Evolutionary conservation across 768 basidiomycete genomes (phyloP), one percentile per base, ranked within the genome.

Genomic region (Kwoniella sp.): DNA sequence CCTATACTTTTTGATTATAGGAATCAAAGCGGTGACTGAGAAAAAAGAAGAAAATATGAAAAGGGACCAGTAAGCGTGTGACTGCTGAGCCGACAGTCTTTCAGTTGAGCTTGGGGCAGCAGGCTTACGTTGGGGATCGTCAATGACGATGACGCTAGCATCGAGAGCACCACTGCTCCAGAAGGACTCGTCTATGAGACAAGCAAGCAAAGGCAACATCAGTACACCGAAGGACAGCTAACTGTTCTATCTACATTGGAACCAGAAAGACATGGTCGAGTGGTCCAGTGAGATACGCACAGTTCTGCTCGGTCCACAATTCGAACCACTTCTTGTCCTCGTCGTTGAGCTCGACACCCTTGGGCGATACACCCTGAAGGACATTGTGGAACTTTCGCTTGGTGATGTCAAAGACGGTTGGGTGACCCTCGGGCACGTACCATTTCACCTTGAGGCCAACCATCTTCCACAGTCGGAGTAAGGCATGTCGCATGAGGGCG

Each of bases 401-500:
- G 68, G 92, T 94, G 65, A 90, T 92, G 68, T 92, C 87, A 85
- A 94, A 95, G 40, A 95, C 90, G 67, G 85, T 86, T 1, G 92
- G 92, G 50, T 79, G 91, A 88, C 71, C 77, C 67, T 71, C 72
- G 61, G 71, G 74, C 30, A 83, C 87, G 76, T 79, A 92, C 73
- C 76, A 77, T 63, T 73, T 69, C 48, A 73, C 69, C 12, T 74
- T 60, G 13, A 79, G 17, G 19, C 71, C 74, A 26, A 76, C 76
- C 55, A 74, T 53, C 48, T 65, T 70, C 82, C 91, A 84, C 82
- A 97, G 88, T 62, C 94, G 85, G 79, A 96, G 89, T 71, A 97
- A 82, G 27, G 93, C 91, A 80, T 96, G 93, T 70, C 93, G 87
- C 92, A 97, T 95, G 85, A 97, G 86, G 47, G 94, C 94, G 65